Conservation (phyloP, 75 land plant species). For the Chamaecyparis obtusa region DNA sequence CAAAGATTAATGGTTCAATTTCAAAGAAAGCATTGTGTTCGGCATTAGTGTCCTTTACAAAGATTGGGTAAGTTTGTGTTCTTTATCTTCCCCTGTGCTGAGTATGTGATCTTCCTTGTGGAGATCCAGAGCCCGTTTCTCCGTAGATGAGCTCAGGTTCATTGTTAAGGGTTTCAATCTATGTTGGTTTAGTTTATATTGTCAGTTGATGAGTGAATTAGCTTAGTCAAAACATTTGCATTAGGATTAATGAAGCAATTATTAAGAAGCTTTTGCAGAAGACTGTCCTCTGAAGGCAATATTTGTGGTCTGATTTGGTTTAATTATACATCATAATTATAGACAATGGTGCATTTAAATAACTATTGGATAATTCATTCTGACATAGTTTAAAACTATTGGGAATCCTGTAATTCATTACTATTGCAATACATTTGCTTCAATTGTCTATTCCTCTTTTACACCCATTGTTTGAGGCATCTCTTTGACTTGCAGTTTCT, state of each 20-base stretch:
- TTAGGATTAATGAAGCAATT: background rate
- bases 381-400: background rate
- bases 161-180: background rate
- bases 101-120: conserved; percentile 49
- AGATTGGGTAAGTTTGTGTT: too few species aligned
- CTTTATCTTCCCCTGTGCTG: too few species aligned
- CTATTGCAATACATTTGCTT: background rate
- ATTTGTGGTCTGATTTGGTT: background rate
- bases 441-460: background rate
- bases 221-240: background rate
- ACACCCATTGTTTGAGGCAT: background rate
- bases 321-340: background rate
- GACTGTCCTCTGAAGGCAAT: background rate
- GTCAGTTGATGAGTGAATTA: background rate
- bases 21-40: too few species aligned
- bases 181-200: background rate
- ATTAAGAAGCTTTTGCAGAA: background rate
- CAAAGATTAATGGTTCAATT: too few species aligned
- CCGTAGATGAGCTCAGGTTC: conserved; percentile 83
- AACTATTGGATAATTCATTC: background rate
- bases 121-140: conserved; percentile 85
- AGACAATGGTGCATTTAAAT: background rate
- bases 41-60: too few species aligned
- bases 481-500: background rate
- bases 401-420: background rate